Conservation (phyloP, 768 basidiomycete genomes). For the Sarcomyxa edulis region DNA sequence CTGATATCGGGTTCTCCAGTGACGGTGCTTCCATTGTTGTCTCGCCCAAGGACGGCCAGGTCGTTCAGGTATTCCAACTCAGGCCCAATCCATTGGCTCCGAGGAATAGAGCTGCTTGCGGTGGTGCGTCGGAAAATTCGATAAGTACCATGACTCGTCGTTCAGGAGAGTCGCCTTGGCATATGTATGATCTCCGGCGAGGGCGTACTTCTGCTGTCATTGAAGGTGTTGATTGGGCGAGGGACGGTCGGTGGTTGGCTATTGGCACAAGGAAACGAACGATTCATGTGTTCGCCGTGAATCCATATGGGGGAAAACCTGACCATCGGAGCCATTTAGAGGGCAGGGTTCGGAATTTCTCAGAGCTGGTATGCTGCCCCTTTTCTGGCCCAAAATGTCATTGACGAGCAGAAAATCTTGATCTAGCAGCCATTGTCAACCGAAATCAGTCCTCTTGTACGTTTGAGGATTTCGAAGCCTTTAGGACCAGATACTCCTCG, state of each 20-base stretch:
- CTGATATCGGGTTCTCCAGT: conserved; percentile 40
- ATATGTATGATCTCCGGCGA: conserved; percentile 65
- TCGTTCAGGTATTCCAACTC: conserved; percentile 41
- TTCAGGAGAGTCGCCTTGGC: conserved; percentile 38
- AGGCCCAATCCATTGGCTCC: conserved; percentile 15
- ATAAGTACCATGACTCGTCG: too few species aligned
- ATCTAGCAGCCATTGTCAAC: conserved; percentile 45
- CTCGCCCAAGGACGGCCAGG: conserved; percentile 50
- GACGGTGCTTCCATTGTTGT: conserved; percentile 52
- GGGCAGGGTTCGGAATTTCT: conserved; percentile 49
- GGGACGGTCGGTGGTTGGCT: conserved; percentile 64
- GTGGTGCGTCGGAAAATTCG: too few species aligned
- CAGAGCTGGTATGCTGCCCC: conserved; percentile 36
- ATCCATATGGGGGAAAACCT: conserved; percentile 69
- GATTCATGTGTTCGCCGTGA: conserved; percentile 68
- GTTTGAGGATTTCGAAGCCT: conserved; percentile 36
- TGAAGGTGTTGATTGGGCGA: conserved; percentile 45
- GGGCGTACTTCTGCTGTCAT: conserved; percentile 67
- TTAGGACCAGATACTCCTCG: conserved; percentile 19
- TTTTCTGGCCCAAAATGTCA: conserved; percentile 3
- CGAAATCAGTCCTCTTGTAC: conserved; percentile 50
- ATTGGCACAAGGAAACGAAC: conserved; percentile 61
- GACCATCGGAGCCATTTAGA: conserved; percentile 59
- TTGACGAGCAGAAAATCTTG: too few species aligned
- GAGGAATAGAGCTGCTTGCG: too few species aligned